Evolutionary conservation across 208 protist genomes (phyloP).

Genomic region (Angomonas deanei): DNA sequence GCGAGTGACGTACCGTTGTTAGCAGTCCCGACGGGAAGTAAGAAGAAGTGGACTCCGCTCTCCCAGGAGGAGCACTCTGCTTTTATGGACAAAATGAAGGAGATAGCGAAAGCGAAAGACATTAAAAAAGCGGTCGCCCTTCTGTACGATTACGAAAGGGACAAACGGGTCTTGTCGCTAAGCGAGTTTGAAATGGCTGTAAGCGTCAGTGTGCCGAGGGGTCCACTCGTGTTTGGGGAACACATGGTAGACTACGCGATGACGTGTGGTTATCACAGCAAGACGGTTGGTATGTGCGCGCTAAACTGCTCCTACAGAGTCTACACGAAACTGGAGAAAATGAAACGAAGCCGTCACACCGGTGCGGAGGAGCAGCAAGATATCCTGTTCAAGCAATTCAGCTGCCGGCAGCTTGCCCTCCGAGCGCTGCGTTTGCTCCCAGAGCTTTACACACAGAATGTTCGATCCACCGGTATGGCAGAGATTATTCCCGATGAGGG

Average conservation of each 20-base stretch:
- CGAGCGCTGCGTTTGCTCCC: too few species aligned
- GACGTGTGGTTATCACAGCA: background rate
- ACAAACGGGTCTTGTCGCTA: background rate
- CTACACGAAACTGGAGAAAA: background rate
- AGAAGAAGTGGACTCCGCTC: too few species aligned
- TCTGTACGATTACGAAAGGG: slow-evolving; percentile 5
- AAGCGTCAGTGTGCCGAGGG: background rate
- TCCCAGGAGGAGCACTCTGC: too few species aligned
- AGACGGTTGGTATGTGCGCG: background rate
- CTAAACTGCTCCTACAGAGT: background rate
- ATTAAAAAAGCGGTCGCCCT: background rate
- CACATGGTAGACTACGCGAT: background rate
- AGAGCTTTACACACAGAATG: too few species aligned
- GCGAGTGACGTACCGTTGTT: too few species aligned
- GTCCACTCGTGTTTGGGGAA: background rate
- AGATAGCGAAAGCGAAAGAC: background rate
- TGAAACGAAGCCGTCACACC: background rate
- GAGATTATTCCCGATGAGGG: too few species aligned
- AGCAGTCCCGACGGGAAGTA: too few species aligned
- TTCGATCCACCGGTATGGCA: too few species aligned
- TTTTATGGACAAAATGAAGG: background rate
- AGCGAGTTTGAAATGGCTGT: slow-evolving; percentile 3
- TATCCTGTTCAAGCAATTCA: too few species aligned
- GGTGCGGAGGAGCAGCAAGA: background rate
- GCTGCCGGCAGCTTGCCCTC: too few species aligned